These are phyloP conservation scores for Heracleum sosnowskyi DNA, from an alignment of 129 eudicot species.

Conservation along the genomic window DNA sequence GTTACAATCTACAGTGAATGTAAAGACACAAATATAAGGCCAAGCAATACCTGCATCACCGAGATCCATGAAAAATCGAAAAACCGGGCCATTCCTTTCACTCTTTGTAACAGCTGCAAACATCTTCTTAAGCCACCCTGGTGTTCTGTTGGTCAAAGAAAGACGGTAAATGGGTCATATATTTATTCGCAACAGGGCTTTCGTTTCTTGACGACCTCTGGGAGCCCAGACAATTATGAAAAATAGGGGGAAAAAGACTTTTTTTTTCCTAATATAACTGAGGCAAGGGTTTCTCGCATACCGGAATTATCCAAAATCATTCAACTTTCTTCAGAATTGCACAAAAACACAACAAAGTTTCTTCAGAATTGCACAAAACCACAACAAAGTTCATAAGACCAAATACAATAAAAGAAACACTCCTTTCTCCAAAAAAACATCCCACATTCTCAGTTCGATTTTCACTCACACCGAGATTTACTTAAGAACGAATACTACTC, in stretches of 20 bases:
- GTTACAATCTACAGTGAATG: neutral
- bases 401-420: neutral
- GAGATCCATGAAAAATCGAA: constrained; percentile 84
- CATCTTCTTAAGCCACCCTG: constrained; percentile 85
- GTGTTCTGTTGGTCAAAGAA: constrained; percentile 46
- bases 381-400: too few relatives aligned
- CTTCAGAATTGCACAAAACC: neutral
- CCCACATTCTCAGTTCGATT: too few relatives aligned
- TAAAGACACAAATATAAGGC: neutral
- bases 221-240: neutral
- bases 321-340: neutral
- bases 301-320: neutral
- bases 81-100: constrained; percentile 76
- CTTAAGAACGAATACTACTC: too few relatives aligned
- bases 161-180: constrained; percentile 14
- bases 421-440: neutral
- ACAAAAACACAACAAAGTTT: neutral
- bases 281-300: neutral
- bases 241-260: neutral
- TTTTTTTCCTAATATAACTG: neutral
- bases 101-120: constrained; percentile 69
- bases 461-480: too few relatives aligned
- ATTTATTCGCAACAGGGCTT: neutral
- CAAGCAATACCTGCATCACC: constrained; percentile 77
- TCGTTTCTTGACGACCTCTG: neutral